Base-by-base conservation (phyloP, 2,329 filamentous ascomycete genomes). In the Sclerotinia sclerotiorum region DNA sequence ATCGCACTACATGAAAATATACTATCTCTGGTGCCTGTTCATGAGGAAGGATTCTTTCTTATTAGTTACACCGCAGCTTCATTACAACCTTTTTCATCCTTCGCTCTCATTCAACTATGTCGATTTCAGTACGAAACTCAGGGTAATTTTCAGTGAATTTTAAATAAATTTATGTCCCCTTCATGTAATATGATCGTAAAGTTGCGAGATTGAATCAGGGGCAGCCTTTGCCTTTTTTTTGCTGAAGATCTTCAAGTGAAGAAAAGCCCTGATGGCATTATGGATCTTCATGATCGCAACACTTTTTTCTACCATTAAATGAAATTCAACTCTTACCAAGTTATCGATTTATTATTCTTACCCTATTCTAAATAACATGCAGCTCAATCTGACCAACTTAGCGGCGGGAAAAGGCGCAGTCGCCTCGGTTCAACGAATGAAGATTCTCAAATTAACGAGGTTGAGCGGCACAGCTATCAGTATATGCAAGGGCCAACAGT, bases 321-420 rank as follows among this genome's bases (percentile, higher is more conserved):
- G 24, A 62, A 3, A 39, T 3, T 15, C n/a, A 61, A 10, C 29
- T 61, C 27, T 35, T 19, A 61, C n/a, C 5, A 32, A 48, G 11
- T 3, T 35, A n/a, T 49, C 27, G 27, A 39, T 35, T 55, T 19
- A 29, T 55, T 19, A 55, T 55, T 67, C 65, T 62, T 67, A 67
- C 27, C 19, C 32, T 24, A n/a, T 17, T 27, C 52, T 46, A 19
- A 44, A 42, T 27, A 67, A 51, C 13, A 51, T 54, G 48, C 56
- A 67, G 57, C 29, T 55, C 24, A 60, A 67, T 55, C 39, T 62
- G 24, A 67, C 56, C 7, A 32, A 24, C 17, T 54, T 67, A 67
- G 57, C 56, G 65, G 57, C 65, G 57, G 27, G 57, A 67, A 67
- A 49, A 67, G 65, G 65, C 57, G 65, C 57, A 67, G 65, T 63